Evolutionary conservation across 2,329 filamentous ascomycete genomes (phyloP), one percentile per base, ranked within the genome.

Genomic region (Stachybotrys echinatus): DNA sequence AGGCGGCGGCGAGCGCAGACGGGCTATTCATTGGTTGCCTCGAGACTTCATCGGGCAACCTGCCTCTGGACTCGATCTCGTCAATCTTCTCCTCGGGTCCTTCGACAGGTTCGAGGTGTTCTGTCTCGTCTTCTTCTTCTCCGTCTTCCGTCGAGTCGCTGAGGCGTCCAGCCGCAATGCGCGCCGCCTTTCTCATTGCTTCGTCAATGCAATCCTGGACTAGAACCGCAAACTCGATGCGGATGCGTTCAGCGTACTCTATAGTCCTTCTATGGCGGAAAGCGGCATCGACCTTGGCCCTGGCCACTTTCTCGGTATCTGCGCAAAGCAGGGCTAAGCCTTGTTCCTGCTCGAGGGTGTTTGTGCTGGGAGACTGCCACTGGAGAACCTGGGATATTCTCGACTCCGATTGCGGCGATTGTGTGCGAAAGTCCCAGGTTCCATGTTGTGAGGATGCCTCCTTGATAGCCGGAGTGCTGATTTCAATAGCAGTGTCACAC

Each of bases 121-220:
- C 48, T 37, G 31, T 53, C 58, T 34, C 17, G n/a, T 23, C 54
- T 31, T 50, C 65, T 4, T 74, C 73, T 4, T 75, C 69, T n/a
- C 75, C 53, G n/a, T 52, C 79, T 43, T 82, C 81, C 22, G 79
- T 75, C 2, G 89, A 92, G 61, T 95, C 91, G 55, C 87, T 92
- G 17, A 95, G 72, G 48, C 92, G 84, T 12, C 92, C 92, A 42
- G 89, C 85, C 43, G 90, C 90, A 57, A 96, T 92, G 46, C 86
- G 86, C 49, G 89, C 88, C 48, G 94, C 92, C 68, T 97, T 96
- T 56, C 82, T 83, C 69, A 97, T 80, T 8, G 94, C 94, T 54
- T 90, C 91, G 52, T 95, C 87, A 48, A 99, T 96, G 65, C 94
- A 99, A 60, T 96, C 90, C 62, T 97, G 90, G 3, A 99, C 92